Conservation (phyloP, 83 land plant species). For the Thuja plicata region DNA sequence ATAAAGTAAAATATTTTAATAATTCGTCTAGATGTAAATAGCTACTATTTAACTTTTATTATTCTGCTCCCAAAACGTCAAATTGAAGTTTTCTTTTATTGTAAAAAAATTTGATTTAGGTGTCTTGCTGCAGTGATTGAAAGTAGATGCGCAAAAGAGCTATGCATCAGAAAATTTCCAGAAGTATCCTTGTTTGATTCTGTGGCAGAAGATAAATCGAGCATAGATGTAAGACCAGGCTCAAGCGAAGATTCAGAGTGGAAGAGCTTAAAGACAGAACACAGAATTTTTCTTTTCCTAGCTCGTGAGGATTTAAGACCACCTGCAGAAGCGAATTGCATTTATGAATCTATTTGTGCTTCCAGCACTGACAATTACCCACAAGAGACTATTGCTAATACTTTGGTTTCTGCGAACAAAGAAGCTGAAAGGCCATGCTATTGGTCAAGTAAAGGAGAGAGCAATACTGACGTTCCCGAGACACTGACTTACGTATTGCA, state of each 20-base stretch:
- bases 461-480: conserved; percentile 58
- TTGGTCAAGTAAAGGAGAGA: conserved; percentile 89
- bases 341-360: conserved; percentile 59
- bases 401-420: conserved; percentile 49
- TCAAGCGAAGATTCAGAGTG: conserved; percentile 32
- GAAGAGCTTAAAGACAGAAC: conserved; percentile 35
- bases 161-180: conserved; percentile 60
- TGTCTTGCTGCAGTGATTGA: conserved; percentile 52
- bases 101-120: neutral
- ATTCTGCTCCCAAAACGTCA: neutral
- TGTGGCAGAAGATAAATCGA: conserved; percentile 22
- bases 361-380: conserved; percentile 97
- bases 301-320: conserved; percentile 30
- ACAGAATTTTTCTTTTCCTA: conserved; percentile 45
- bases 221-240: conserved; percentile 17
- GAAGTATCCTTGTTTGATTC: conserved; percentile 34
- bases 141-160: conserved; percentile 52
- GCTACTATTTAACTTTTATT: neutral
- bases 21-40: neutral
- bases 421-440: conserved; percentile 59
- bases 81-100: neutral
- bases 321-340: conserved; percentile 28
- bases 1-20: neutral
- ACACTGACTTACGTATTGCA: conserved; percentile 64
- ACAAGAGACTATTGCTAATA: conserved; percentile 72